A percentile compares a stretch with the other conserved stretches of the same genome.
These are phyloP conservation scores for Cladosporium oxysporum DNA, from an alignment of 2,329 filamentous ascomycete genomes.

Conservation along the genomic window DNA sequence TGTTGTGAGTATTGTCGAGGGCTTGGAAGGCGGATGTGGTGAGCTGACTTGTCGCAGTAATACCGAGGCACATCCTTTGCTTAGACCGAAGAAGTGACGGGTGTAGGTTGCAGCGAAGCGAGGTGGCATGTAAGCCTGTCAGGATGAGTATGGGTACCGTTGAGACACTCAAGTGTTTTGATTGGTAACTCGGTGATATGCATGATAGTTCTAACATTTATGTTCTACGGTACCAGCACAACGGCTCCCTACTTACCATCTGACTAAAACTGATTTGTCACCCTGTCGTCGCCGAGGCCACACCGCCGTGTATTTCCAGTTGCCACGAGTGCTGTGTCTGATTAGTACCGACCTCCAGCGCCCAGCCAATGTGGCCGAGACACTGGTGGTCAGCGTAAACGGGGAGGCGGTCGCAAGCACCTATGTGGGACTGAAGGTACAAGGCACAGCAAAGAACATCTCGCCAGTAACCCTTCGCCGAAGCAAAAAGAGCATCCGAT, in stretches of 20 bases:
- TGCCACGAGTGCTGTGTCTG: not conserved
- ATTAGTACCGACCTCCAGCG: not conserved
- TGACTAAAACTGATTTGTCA: not conserved
- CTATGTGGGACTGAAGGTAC: not conserved
- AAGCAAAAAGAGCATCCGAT: not conserved
- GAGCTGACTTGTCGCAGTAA: conserved; percentile 30
- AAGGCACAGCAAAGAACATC: not conserved
- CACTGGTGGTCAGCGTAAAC: not conserved
- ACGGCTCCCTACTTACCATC: not conserved
- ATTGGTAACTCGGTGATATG: not conserved
- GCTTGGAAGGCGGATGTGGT: not conserved
- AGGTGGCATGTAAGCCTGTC: not conserved
- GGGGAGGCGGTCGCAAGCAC: not conserved
- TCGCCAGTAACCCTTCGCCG: not conserved
- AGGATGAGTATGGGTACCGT: not conserved
- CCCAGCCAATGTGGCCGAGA: not conserved
- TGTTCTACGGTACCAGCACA: not conserved
- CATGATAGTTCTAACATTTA: not conserved
- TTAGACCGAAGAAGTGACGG: conserved; percentile 8
- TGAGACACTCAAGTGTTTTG: not conserved
- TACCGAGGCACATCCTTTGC: conserved; percentile 47
- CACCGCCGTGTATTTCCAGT: not conserved
- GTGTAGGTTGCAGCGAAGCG: not conserved
- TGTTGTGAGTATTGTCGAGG: conserved; percentile 33
- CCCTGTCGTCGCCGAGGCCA: not conserved